Evolutionary conservation across 768 basidiomycete genomes (phyloP).

Genomic region (Hemileccinum impolitum): DNA sequence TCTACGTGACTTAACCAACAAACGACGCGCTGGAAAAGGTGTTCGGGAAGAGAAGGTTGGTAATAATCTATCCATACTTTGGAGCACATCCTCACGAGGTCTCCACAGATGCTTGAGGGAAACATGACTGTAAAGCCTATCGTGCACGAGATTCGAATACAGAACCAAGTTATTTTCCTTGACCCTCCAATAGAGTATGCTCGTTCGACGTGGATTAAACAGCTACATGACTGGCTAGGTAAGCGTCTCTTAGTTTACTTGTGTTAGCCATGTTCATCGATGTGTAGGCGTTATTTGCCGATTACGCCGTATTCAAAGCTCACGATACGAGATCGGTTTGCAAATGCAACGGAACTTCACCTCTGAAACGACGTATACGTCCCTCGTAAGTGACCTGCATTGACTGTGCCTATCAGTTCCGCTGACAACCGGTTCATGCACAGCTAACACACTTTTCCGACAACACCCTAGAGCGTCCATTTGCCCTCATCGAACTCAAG

Average conservation of each 20-base stretch:
- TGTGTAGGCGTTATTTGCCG: conserved; percentile 78
- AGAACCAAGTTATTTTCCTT: conserved; percentile 97
- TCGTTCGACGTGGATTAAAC: conserved; percentile 82
- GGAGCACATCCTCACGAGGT: not conserved
- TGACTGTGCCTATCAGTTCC: not conserved
- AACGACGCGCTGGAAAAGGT: conserved; percentile 68
- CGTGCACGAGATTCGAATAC: conserved; percentile 94
- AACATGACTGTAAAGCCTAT: conserved; percentile 80
- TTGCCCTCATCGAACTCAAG: conserved; percentile 83
- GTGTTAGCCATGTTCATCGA: not conserved
- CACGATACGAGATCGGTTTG: conserved; percentile 94
- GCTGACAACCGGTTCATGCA: conserved; percentile 6
- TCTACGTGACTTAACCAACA: conserved; percentile 54
- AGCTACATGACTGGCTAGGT: conserved; percentile 91
- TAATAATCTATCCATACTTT: not conserved
- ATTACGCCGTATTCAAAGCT: conserved; percentile 84
- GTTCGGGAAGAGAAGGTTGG: conserved; percentile 76
- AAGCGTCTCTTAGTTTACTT: conserved; percentile 8
- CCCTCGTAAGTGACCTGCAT: conserved; percentile 53
- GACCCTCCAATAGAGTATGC: conserved; percentile 98
- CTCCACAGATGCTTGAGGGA: conserved; percentile 60
- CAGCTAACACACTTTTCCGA: conserved; percentile 77
- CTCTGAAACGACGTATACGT: conserved; percentile 77
- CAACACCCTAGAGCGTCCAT: conserved; percentile 73
- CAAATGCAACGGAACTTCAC: conserved; percentile 73